Evolutionary conservation across 2,329 filamentous ascomycete genomes (phyloP), one percentile per base, ranked within the genome.

Genomic region (Incumbomyces lentus): DNA sequence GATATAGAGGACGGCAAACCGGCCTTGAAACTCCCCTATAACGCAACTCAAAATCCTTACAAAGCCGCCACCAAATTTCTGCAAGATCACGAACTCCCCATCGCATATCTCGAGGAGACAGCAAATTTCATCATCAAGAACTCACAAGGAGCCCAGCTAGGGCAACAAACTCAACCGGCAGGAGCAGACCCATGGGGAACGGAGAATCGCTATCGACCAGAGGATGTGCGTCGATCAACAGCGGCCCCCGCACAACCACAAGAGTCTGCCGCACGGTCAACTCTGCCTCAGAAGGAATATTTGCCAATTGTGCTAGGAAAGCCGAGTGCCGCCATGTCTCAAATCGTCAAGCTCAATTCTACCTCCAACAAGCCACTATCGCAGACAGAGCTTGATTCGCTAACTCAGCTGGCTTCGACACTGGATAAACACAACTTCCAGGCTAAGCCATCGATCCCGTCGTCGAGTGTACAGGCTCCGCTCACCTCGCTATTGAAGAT

Each of bases 1-100:
- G 89, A 95, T 58, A 93, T 95, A 52, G 86, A 95, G 62, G 90
- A 95, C 59, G 90, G 88, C 44, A 90, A 93, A 60, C 89, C 90
- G 11, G 80, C 90, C 0, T 71, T 96, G 38, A 95, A 95, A 64
- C 73, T 96, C n/a, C 88, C 90, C 0, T 96, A 85, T 67, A 95
- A 96, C 62, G 74, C 90, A 11, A 87, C 84, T 1, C 84, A 95
- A 61, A 95, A 95, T 56, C 86, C 88, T 0, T 96, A 93, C 63
- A 86, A 95, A 57, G 82, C 84, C 2, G 90, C 92, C 0, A 86
- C 84, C 31, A 95, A 87, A 60, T 98, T 96, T 56, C 81, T 96
- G 40, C 77, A 82, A 57, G 81, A 89, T 59, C 93, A 96, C 58
- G 84, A 95, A 60, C 74, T 96, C 1, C 86, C 90, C 1, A 76